These are phyloP conservation scores for Senna tora DNA, from an alignment of 306 rosid species.

Conservation along the genomic window DNA sequence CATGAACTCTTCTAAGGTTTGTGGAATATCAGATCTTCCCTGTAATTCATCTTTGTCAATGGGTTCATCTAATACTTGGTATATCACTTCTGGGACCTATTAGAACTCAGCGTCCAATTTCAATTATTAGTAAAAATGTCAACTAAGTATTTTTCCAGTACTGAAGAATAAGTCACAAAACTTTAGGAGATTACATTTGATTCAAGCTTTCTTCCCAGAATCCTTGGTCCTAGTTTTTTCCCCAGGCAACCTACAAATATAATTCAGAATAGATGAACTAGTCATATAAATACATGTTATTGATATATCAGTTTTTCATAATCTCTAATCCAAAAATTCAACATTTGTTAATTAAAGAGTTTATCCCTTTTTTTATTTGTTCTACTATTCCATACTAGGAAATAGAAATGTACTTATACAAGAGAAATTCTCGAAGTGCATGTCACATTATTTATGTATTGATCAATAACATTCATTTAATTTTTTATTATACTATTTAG, in stretches of 20 bases:
- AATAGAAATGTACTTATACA: too few relatives aligned
- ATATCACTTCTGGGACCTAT: slow-evolving; percentile 94
- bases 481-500: too few relatives aligned
- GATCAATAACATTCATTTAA: too few relatives aligned
- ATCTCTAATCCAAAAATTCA: background rate
- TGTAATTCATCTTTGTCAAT: slow-evolving; percentile 61
- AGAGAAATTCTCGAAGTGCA: too few relatives aligned
- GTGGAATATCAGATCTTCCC: slow-evolving; percentile 87
- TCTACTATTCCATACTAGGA: background rate
- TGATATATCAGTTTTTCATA: background rate
- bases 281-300: background rate
- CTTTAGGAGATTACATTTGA: slow-evolving; percentile 59
- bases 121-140: slow-evolving; percentile 31
- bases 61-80: slow-evolving; percentile 78
- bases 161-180: slow-evolving; percentile 8
- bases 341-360: slow-evolving; percentile 16
- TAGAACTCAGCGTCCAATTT: slow-evolving; percentile 40
- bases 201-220: slow-evolving; percentile 78
- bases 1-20: slow-evolving; percentile 87
- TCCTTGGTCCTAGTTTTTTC: slow-evolving; percentile 80
- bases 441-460: too few relatives aligned
- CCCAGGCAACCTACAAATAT: slow-evolving; percentile 86
- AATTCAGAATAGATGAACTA: slow-evolving; percentile 34
- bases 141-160: slow-evolving; percentile 26
- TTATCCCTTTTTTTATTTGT: background rate